These are phyloP conservation scores for Pseudonectria buxi DNA, from an alignment of 2,329 filamentous ascomycete genomes.

Conservation along the genomic window DNA sequence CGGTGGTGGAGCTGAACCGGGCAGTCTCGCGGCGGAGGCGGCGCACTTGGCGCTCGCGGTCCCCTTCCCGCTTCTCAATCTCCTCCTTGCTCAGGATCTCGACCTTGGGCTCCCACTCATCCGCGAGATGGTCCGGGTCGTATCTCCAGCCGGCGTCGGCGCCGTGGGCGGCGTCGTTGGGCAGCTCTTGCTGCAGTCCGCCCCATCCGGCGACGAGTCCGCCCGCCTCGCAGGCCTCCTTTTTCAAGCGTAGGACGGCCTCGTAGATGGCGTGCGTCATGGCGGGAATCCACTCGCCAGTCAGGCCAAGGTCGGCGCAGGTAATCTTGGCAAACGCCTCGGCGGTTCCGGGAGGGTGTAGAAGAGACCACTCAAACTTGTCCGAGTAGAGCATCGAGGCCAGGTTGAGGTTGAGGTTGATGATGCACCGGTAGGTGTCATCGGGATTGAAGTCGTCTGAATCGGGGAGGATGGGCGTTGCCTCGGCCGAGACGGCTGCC, in stretches of 20 bases:
- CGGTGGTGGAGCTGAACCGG: conserved; percentile 78
- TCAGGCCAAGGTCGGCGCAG: conserved; percentile 82
- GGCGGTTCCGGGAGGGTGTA: conserved; percentile 85
- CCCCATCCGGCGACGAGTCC: conserved; percentile 72
- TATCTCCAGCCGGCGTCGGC: conserved; percentile 88
- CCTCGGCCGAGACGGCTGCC: conserved; percentile 61
- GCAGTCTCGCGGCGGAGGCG: conserved; percentile 85
- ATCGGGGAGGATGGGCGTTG: conserved; percentile 52
- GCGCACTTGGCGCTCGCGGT: conserved; percentile 84
- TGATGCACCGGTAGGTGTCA: conserved; percentile 89
- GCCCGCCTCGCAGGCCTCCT: conserved; percentile 90
- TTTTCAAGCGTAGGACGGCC: conserved; percentile 84
- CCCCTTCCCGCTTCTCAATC: conserved; percentile 93
- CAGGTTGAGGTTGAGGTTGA: conserved; percentile 85
- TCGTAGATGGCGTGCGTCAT: conserved; percentile 98
- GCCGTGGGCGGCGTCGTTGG: conserved; percentile 83
- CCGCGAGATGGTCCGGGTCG: conserved; percentile 81
- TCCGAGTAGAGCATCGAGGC: conserved; percentile 90
- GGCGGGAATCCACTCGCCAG: conserved; percentile 88
- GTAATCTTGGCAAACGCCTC: conserved; percentile 90
- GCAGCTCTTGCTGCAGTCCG: conserved; percentile 57
- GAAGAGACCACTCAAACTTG: conserved; percentile 94
- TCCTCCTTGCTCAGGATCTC: conserved; percentile 86
- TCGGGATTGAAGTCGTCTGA: conserved; percentile 79
- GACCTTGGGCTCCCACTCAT: conserved; percentile 78